Conservation (phyloP, 1,284 basidiomycete species). For the Puccinia coronata region DNA sequence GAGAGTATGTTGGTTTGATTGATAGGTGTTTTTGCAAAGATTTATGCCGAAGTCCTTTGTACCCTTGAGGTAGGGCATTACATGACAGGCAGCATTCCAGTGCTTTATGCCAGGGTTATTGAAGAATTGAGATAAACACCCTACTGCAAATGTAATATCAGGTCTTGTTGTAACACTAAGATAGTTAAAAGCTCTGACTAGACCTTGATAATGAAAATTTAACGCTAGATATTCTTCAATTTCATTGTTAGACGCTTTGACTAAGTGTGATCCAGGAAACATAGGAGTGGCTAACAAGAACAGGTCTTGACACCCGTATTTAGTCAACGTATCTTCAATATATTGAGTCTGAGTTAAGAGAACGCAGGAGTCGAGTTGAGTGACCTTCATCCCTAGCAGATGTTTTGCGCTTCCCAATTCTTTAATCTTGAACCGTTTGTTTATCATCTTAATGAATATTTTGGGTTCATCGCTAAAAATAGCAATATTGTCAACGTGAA, state of each 20-base stretch:
- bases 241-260: neutral
- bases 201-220: neutral
- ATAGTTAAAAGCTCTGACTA: constrained; percentile 6
- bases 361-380: neutral
- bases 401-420: too few species aligned
- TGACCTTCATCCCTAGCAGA: neutral
- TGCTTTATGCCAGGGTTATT: neutral
- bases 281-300: constrained; percentile 3
- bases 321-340: neutral
- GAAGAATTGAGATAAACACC: constrained; percentile 2
- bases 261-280: neutral
- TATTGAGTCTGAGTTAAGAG: neutral
- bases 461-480: neutral
- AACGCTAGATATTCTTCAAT: neutral
- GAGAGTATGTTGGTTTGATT: neutral
- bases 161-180: neutral
- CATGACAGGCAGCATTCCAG: neutral
- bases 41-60: too few species aligned
- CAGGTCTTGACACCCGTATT: neutral
- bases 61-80: too few species aligned
- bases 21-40: neutral
- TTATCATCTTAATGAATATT: too few species aligned
- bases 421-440: too few species aligned
- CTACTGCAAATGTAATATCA: constrained; percentile 10
- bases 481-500: neutral